Percentiles rank a stretch among this genome's conserved stretches.
Conservation (phyloP, 345 rosid species). For the Anastatica hierochuntica region DNA sequence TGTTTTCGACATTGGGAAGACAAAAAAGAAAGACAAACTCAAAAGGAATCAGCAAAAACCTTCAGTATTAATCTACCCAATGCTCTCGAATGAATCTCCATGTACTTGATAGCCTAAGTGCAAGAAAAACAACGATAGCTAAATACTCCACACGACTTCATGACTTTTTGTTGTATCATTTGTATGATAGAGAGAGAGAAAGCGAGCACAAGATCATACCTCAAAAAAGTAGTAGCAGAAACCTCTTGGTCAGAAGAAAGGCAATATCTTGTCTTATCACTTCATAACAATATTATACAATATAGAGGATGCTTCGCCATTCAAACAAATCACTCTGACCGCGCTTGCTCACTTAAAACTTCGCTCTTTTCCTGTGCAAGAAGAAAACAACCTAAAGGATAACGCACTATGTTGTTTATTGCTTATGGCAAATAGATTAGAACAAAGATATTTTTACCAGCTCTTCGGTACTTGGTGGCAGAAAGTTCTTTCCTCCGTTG, state of each 20-base stretch:
- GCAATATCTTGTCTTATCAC: slow-evolving; percentile 13
- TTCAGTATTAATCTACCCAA: slow-evolving; percentile 7
- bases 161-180: not conserved
- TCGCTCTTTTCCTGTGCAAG: slow-evolving; percentile 58
- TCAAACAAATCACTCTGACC: slow-evolving; percentile 41
- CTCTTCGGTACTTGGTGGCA: slow-evolving; percentile 36
- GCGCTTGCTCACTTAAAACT: slow-evolving; percentile 36
- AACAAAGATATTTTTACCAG: slow-evolving; percentile 34
- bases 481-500: slow-evolving; percentile 26
- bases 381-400: not conserved
- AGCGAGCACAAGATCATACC: slow-evolving; percentile 31
- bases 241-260: slow-evolving; percentile 19
- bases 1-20: not conserved
- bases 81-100: slow-evolving; percentile 10
- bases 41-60: slow-evolving; percentile 12
- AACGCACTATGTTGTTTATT: not conserved
- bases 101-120: slow-evolving; percentile 10
- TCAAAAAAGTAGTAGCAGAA: slow-evolving; percentile 49
- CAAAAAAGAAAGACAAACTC: slow-evolving; percentile 7
- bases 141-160: not conserved
- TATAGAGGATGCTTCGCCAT: slow-evolving; percentile 1
- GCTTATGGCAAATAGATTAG: not conserved
- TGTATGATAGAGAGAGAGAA: not conserved
- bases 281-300: slow-evolving; percentile 16
- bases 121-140: not conserved